A percentile compares a stretch with the other conserved stretches of the same genome.
phyloP scores from a whole-genome alignment of 164 flowering plant genomes.

The Euptelea pleiosperma region DNA sequence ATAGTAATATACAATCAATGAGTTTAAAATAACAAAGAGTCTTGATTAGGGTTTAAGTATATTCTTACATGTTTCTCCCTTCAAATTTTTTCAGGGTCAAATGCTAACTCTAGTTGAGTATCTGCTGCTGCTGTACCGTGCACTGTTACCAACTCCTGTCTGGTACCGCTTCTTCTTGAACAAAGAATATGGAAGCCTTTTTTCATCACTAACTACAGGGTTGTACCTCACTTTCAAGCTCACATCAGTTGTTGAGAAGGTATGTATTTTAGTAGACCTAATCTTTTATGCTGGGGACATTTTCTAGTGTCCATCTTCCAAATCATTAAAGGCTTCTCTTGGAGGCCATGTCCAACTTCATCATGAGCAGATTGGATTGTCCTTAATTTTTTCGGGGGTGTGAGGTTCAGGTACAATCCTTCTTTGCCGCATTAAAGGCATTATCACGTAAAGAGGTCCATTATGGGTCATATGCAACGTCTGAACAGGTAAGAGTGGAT shows the following conservation, averaged over 20 bases:
- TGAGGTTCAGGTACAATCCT: conserved; percentile 70
- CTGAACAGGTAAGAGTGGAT: conserved; percentile 82
- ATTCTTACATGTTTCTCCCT: too few species aligned
- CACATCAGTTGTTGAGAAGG: conserved; percentile 98
- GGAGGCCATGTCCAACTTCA: not conserved
- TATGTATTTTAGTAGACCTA: too few species aligned
- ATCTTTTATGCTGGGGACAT: too few species aligned
- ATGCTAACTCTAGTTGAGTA: conserved; percentile 94
- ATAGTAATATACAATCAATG: too few species aligned
- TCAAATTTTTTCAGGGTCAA: conserved; percentile 67
- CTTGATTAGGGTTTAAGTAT: too few species aligned
- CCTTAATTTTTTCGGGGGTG: not conserved
- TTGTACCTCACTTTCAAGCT: conserved; percentile 94
- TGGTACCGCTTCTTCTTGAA: conserved; percentile 99
- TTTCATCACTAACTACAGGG: conserved; percentile 97
- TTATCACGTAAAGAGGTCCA: conserved; percentile 91
- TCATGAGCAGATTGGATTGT: not conserved
- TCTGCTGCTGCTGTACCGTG: conserved; percentile 83
- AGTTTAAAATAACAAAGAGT: too few species aligned
- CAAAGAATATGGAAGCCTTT: conserved; percentile 98
- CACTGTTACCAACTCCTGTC: conserved; percentile 92
- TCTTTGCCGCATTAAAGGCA: conserved; percentile 79
- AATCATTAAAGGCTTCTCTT: not conserved
- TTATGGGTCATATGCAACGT: conserved; percentile 95
- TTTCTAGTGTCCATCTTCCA: conserved; percentile 3